Base-by-base conservation (phyloP, 176 grass and related monocot genomes). In the Oryza australiensis region DNA sequence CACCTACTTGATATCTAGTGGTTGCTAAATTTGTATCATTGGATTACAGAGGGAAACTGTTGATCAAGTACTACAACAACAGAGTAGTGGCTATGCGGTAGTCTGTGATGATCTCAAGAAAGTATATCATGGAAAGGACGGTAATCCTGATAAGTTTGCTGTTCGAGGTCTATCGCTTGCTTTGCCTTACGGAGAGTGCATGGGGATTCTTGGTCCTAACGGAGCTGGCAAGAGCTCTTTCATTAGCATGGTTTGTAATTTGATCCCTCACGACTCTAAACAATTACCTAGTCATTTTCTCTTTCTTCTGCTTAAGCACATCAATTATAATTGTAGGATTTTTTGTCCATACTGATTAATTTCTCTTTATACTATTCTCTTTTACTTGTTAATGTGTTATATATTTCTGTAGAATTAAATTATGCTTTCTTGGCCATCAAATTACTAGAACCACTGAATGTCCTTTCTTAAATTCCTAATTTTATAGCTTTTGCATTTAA, bases 141-240 rank as follows among this genome's bases (percentile, higher is more conserved):
- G 96, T 67, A 98, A 95, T 76, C 86, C 90, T 67, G 88, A 93
- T 84, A 98, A 98, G 85, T 72, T 84, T 75, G 96, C 96, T 15
- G 96, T 98, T 82, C 83, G 80, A 68, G 96, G 93, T 60, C 85
- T 98, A 80, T 95, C 96, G 68, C 96, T 98, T 24, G 96, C 93
- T 91, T 80, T 98, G 49, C 85, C 96, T 32, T 86, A 95, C 35
- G 96, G 96, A 77, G 87, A 98, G 65, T 98, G 92, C 84, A 81
- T 98, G 51, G 96, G 96, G 27, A 95, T 98, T 82, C 96, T 98
- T 79, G 96, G 93, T 11, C 96, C 96, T 62, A 98, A 98, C 80
- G 96, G 96, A 62, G 96, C 96, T 62, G 96, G 96, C 48, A 98
- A 98, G 80, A 95, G 92, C 75, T 91, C 96, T 70, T 98, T 95